Base-by-base conservation (phyloP, 176 grass and related monocot genomes). In the Guadua angustifolia region DNA sequence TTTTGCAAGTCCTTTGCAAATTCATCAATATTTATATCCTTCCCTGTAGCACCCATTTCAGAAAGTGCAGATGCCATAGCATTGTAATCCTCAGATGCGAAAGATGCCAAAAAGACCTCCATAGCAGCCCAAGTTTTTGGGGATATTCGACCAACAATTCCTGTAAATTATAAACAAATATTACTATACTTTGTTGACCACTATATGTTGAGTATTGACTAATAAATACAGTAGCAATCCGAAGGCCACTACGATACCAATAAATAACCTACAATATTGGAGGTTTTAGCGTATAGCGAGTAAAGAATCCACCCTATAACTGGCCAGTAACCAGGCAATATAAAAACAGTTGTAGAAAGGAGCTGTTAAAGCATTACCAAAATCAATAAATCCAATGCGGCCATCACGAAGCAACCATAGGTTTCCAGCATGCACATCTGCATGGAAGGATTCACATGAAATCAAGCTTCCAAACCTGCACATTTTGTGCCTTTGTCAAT, bases 391-490 rank as follows among this genome's bases (percentile, higher is more conserved):
- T 71, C 95, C 95, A 56, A 98, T 86, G 25, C 92, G 89, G 0
- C 93, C 95, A 93, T 98, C 95, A 88, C 83, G 89, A 79, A 98
- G 95, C 82, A 98, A 72, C 95, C 95, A 98, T 15, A 98, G 86
- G 72, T 98, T 98, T 70, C 95, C 95, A 74, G 95, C 95, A 95
- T 98, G 92, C 43, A 95, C 95, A 83, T 98, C 95, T 0, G 92
- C 95, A 83, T 98, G 95, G 85, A 98, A 98, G 61, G 85, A 94
- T 74, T 95, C 95, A 82, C 95, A 98, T 18, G 91, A 86, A 62
- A 98, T 87, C 83, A 98, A 92, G 77, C 95, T 98, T 79, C 95
- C 95, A 87, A 98, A 95, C 95, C 95, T 98, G 71, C 88, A 71
- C 3, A 82, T 84, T 84, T 78, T 39, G 22, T 63, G 43, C 14